phyloP scores from a whole-genome alignment of 441 rosid genomes.

The Mallotus repandus region DNA sequence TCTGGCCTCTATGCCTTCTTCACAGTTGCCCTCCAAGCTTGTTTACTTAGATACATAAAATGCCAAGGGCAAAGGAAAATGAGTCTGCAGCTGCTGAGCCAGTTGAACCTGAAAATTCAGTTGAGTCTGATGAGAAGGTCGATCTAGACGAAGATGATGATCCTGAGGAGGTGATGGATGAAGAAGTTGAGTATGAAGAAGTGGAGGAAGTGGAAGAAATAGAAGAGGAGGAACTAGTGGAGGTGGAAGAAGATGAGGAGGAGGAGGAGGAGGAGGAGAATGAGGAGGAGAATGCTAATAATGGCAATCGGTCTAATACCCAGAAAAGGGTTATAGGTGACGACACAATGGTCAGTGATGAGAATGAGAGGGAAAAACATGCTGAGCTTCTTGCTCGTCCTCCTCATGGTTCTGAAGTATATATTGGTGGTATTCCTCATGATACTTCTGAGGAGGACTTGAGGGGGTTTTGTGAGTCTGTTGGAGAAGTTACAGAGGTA shows the following conservation, averaged over 20 bases:
- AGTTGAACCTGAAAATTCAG: slow-evolving; percentile 42
- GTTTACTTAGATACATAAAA: slow-evolving; percentile 68
- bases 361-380: slow-evolving; percentile 51
- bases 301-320: slow-evolving; percentile 28
- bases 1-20: slow-evolving; percentile 86
- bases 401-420: slow-evolving; percentile 98
- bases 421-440: slow-evolving; percentile 80
- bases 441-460: slow-evolving; percentile 73
- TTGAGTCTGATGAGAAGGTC: slow-evolving; percentile 67
- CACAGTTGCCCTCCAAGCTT: slow-evolving; percentile 91
- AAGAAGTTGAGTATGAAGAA: slow-evolving; percentile 56
- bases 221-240: slow-evolving; percentile 70
- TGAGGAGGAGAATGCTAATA: slow-evolving; percentile 45
- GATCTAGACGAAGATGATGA: slow-evolving; percentile 74
- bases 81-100: slow-evolving; percentile 45
- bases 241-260: slow-evolving; percentile 41
- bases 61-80: slow-evolving; percentile 80
- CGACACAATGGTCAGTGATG: slow-evolving; percentile 28
- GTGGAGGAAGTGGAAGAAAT: slow-evolving; percentile 65
- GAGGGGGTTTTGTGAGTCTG: slow-evolving; percentile 68
- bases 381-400: slow-evolving; percentile 83
- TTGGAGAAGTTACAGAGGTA: slow-evolving; percentile 90
- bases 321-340: slow-evolving; percentile 21
- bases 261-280: slow-evolving; percentile 48
- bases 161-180: slow-evolving; percentile 55